Percentiles rank a stretch among this genome's conserved stretches.
These are phyloP conservation scores for Cerrena zonata DNA, from an alignment of 1,284 basidiomycete genomes.

Conservation along the genomic window DNA sequence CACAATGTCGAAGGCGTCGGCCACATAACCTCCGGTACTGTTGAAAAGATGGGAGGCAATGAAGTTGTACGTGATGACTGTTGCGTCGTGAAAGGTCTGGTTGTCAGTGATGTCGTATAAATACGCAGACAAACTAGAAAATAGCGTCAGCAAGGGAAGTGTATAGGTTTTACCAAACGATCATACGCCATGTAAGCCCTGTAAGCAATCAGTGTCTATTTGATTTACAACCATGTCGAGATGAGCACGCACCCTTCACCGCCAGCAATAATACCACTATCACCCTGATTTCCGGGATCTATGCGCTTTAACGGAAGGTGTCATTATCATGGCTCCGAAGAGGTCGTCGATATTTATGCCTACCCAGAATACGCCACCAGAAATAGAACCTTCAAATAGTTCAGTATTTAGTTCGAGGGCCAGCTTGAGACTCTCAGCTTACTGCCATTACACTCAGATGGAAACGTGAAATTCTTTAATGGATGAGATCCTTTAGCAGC, in stretches of 20 bases:
- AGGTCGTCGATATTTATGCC: too few species aligned
- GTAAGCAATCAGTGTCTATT: too few species aligned
- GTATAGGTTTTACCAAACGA: too few species aligned
- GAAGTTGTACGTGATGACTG: constrained; percentile 6
- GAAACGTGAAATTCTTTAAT: constrained; percentile 1
- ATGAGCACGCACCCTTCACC: too few species aligned
- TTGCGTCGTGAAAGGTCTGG: neutral
- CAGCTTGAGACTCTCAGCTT: neutral
- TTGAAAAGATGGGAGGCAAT: constrained; percentile 7
- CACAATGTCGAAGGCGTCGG: neutral
- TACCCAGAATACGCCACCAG: constrained; percentile 7
- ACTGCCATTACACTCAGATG: constrained; percentile 1
- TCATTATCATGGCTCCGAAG: too few species aligned
- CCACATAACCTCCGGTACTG: constrained; percentile 4
- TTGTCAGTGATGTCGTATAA: constrained; percentile 6
- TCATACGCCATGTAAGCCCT: too few species aligned
- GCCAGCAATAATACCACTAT: neutral
- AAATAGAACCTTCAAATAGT: neutral
- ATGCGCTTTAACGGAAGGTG: constrained; percentile 1
- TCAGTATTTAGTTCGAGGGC: neutral
- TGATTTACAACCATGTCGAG: too few species aligned
- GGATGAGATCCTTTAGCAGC: neutral
- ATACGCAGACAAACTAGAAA: constrained; percentile 6
- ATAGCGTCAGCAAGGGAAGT: too few species aligned
- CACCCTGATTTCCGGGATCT: constrained; percentile 1